These are phyloP conservation scores for Planoprotostelium fungivorum DNA, from an alignment of 78 protist genomes.

Conservation along the genomic window DNA sequence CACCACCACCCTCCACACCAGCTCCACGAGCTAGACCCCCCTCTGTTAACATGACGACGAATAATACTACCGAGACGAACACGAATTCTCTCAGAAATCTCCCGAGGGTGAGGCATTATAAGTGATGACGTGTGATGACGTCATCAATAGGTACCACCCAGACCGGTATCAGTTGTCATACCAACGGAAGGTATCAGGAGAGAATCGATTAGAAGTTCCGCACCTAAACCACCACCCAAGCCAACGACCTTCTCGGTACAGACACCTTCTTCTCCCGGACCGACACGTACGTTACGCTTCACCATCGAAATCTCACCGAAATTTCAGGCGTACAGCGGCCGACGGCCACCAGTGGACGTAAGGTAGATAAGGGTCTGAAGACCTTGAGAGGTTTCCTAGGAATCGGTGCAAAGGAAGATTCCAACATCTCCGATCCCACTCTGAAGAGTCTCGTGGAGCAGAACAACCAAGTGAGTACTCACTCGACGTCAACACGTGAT, in stretches of 20 bases:
- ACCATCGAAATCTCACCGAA: too few species aligned
- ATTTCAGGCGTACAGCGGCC: too few species aligned
- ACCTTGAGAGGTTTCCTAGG: background rate
- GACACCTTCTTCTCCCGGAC: background rate
- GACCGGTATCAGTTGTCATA: background rate
- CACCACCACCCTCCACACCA: background rate
- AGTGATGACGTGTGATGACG: too few species aligned
- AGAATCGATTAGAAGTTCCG: background rate
- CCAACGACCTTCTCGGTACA: background rate
- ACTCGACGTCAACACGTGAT: background rate
- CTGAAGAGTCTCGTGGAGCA: background rate
- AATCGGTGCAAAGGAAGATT: background rate
- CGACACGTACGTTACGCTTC: background rate
- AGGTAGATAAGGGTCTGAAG: too few species aligned
- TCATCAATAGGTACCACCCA: background rate
- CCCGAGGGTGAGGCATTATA: too few species aligned
- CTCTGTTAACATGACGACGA: background rate
- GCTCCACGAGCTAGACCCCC: background rate
- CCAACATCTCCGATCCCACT: background rate
- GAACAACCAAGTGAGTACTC: background rate
- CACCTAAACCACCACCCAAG: background rate
- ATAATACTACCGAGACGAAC: background rate
- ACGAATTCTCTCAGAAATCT: background rate
- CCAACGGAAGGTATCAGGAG: background rate
- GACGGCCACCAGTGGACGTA: too few species aligned